A percentile compares a stretch with the other conserved stretches of the same genome.
phyloP scores from a whole-genome alignment of 768 basidiomycete species.

The Hypsizygus marmoreus region DNA sequence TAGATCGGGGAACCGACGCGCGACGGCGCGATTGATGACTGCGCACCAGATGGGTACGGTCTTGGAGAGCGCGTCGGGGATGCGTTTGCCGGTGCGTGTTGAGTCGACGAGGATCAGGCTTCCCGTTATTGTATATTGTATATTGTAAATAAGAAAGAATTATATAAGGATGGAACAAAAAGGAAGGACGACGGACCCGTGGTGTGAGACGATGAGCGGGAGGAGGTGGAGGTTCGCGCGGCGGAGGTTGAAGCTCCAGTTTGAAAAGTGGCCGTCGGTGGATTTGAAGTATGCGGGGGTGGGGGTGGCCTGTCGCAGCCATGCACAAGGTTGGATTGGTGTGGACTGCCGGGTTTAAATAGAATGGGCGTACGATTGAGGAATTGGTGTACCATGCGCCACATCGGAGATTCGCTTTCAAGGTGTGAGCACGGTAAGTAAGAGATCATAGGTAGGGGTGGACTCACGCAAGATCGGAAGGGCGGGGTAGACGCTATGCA shows the following conservation, averaged over 20 bases:
- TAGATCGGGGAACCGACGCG: conserved; percentile 35
- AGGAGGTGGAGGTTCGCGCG: conserved; percentile 85
- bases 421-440: background rate
- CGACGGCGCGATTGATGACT: conserved; percentile 73
- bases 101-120: conserved; percentile 91
- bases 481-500: conserved; percentile 30
- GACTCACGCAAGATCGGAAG: conserved; percentile 58
- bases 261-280: conserved; percentile 82
- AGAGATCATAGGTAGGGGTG: background rate
- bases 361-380: conserved; percentile 53
- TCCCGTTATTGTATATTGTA: too few species aligned
- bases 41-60: conserved; percentile 96
- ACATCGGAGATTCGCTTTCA: conserved; percentile 85
- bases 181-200: conserved; percentile 53
- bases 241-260: conserved; percentile 84
- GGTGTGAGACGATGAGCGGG: conserved; percentile 47
- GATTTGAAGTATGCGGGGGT: conserved; percentile 86
- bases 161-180: conserved; percentile 2
- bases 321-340: background rate
- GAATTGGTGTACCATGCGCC: conserved; percentile 94
- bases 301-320: conserved; percentile 32
- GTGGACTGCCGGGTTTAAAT: too few species aligned
- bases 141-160: too few species aligned
- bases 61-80: conserved; percentile 92
- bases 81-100: conserved; percentile 88